Evolutionary conservation across 2,329 filamentous ascomycete species (phyloP), one percentile per base, ranked within the genome.

Genomic region (Penicillium sp.): DNA sequence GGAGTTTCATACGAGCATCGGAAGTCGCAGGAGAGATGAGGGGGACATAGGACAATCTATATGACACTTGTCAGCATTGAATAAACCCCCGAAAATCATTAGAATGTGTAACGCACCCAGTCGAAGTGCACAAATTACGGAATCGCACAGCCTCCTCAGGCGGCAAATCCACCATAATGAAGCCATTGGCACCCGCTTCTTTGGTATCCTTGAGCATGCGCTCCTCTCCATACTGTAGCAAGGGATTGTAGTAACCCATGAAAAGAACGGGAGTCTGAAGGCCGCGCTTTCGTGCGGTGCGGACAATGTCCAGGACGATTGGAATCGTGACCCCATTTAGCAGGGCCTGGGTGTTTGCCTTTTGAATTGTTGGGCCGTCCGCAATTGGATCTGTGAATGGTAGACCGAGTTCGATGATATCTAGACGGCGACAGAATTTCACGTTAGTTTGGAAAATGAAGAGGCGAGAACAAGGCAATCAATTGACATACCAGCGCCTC

Each of bases 181-280:
- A 97, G 58, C 94, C 93, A 75, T 96, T 97, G 71, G 96, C 85
- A 24, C 92, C 91, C 2, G 90, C 89, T 55, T 85, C 84, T 70
- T 88, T 87, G 72, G 91, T 90, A 73, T 97, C 92, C 65, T 85
- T 82, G 55, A 99, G 79, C 74, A 97, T 85, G 59, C 82, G 83
- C 77, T 96, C 91, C 77, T 99, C 94, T 54, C 94, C 94, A 71
- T 97, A 99, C 67, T 88, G 90, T 60, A 97, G 80, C 60, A 97
- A 81, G 1, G 94, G 94, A 79, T 99, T 99, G 78, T 96, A 99
- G 83, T 99, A 99, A 67, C 94, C 94, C 94, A 99, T 99, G 63
- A 99, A 83, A 69, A 99, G 77, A 43, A 99, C 84, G 0, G 94
- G 94, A 0, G 88, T 85, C 66, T 82, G 87, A 55, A 97, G 79